phyloP scores from a whole-genome alignment of 495 filamentous ascomycete species.

The Aspergillus bertholletiae region DNA sequence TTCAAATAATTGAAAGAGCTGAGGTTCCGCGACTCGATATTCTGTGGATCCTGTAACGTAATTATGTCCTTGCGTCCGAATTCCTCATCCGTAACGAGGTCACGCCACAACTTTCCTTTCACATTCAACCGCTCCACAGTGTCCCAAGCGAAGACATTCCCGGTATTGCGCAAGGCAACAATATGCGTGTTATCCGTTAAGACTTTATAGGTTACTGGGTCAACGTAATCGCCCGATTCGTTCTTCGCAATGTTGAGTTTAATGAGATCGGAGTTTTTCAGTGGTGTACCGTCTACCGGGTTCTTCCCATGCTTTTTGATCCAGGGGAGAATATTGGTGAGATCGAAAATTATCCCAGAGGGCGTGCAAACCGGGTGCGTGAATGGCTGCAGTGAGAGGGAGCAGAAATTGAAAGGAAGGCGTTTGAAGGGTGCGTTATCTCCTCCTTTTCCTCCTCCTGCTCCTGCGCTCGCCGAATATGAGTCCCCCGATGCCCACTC shows the following conservation, averaged over 20 bases:
- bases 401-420: conserved; percentile 97
- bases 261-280: conserved; percentile 80
- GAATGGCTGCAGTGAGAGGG: conserved; percentile 90
- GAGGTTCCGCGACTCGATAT: conserved; percentile 77
- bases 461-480: conserved; percentile 71
- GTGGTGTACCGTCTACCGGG: conserved; percentile 74
- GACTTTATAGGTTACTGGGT: conserved; percentile 95
- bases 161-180: conserved; percentile 80
- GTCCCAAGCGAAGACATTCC: conserved; percentile 95
- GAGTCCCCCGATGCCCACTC: conserved; percentile 93
- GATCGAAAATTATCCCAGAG: conserved; percentile 78
- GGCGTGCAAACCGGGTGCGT: conserved; percentile 78
- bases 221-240: conserved; percentile 87
- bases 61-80: conserved; percentile 93
- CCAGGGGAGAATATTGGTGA: conserved; percentile 86
- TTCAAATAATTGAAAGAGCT: conserved; percentile 86
- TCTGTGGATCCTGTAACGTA: conserved; percentile 94
- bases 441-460: conserved; percentile 57
- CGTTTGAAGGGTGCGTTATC: conserved; percentile 71
- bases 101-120: conserved; percentile 95
- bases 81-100: conserved; percentile 82
- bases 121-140: conserved; percentile 94
- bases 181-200: conserved; percentile 98
- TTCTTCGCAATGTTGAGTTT: conserved; percentile 91
- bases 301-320: conserved; percentile 90